A percentile compares a stretch with the other conserved stretches of the same genome.
Evolutionary conservation across 257 asterid genomes (phyloP).

Genomic region (Gentiana straminea): DNA sequence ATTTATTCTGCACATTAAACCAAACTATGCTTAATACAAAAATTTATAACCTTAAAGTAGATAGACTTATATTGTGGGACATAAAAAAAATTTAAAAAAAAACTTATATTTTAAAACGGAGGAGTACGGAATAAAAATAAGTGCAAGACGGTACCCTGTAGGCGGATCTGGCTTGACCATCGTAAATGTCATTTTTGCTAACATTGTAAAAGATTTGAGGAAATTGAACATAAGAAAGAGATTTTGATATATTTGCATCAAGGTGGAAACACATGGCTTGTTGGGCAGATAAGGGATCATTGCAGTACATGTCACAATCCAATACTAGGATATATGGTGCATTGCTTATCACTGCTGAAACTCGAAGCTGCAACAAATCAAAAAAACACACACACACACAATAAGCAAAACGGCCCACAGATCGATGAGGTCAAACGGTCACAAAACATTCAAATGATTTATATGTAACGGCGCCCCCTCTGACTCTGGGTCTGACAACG

Average conservation of each 20-base stretch:
- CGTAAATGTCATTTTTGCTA: slow-evolving; percentile 67
- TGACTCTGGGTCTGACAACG: too few species aligned
- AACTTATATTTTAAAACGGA: too few species aligned
- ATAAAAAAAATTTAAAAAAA: too few species aligned
- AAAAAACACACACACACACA: too few species aligned
- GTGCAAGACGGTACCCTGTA: slow-evolving; percentile 28
- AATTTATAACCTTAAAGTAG: background rate
- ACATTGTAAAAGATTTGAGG: slow-evolving; percentile 76
- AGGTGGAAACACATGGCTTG: slow-evolving; percentile 56
- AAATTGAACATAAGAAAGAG: slow-evolving; percentile 49
- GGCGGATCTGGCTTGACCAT: slow-evolving; percentile 76
- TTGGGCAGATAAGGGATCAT: slow-evolving; percentile 39
- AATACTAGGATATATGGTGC: slow-evolving; percentile 46
- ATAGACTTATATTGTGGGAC: background rate
- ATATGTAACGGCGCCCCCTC: too few species aligned
- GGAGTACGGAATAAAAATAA: too few species aligned
- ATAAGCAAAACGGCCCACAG: too few species aligned
- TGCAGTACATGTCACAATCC: slow-evolving; percentile 48
- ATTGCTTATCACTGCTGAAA: slow-evolving; percentile 77
- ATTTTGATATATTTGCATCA: slow-evolving; percentile 24
- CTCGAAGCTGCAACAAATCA: slow-evolving; percentile 53
- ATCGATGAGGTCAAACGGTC: too few species aligned
- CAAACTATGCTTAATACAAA: background rate
- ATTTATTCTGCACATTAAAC: slow-evolving; percentile 39
- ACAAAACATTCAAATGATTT: too few species aligned